phyloP scores from a whole-genome alignment of 306 rosid genomes.

The Parietaria judaica region DNA sequence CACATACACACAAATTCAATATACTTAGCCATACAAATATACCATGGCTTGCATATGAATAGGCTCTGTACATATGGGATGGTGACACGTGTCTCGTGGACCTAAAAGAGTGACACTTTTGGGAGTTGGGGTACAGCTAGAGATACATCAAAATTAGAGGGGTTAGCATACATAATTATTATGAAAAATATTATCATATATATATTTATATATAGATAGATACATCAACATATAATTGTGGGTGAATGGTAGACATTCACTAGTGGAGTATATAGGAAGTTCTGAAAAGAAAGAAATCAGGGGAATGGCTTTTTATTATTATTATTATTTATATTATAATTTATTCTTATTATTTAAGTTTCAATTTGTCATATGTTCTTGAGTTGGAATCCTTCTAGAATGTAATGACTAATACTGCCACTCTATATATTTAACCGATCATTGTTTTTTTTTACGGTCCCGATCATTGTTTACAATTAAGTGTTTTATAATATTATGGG shows the following conservation, averaged over 20 bases:
- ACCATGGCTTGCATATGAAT: slow-evolving; percentile 23
- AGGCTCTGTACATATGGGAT: slow-evolving; percentile 18
- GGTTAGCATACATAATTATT: slow-evolving; percentile 16
- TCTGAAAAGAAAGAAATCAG: slow-evolving; percentile 21
- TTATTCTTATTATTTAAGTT: background rate
- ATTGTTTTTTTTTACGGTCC: slow-evolving; percentile 8
- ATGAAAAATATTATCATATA: background rate
- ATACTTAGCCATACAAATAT: slow-evolving; percentile 5
- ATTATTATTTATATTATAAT: background rate
- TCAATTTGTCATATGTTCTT: background rate
- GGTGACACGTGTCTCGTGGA: slow-evolving; percentile 22
- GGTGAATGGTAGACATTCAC: slow-evolving; percentile 12
- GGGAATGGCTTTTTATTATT: background rate
- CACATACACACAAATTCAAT: background rate
- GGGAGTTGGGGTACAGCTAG: slow-evolving; percentile 47
- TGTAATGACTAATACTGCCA: slow-evolving; percentile 15
- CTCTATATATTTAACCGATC: no score
- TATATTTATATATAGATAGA: no score
- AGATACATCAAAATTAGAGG: slow-evolving; percentile 12
- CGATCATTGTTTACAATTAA: slow-evolving; percentile 15
- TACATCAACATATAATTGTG: background rate
- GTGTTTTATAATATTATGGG: background rate
- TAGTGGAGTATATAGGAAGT: slow-evolving; percentile 23
- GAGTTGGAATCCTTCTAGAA: slow-evolving; percentile 26
- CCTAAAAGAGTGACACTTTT: slow-evolving; percentile 10